Evolutionary conservation across 2,329 filamentous ascomycete genomes (phyloP).

Genomic region (Balansia obtecta): DNA sequence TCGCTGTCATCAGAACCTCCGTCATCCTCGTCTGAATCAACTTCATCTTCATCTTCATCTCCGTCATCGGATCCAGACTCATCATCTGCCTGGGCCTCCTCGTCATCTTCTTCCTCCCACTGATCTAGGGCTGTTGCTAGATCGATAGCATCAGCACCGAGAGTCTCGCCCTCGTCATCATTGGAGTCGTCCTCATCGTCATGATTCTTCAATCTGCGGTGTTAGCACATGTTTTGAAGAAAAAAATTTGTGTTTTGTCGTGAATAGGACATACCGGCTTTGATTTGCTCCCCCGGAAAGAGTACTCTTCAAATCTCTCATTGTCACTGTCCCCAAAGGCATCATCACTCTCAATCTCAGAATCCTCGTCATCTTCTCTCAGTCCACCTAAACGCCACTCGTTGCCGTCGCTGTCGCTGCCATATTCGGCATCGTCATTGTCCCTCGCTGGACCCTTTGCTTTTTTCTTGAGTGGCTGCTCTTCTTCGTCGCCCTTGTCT

Average conservation of each 20-base stretch:
- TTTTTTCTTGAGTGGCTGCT: slow-evolving; percentile 30
- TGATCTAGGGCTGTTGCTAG: slow-evolving; percentile 45
- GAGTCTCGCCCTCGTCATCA: slow-evolving; percentile 42
- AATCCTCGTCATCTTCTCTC: slow-evolving; percentile 45
- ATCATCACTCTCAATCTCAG: slow-evolving; percentile 57
- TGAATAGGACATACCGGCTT: slow-evolving; percentile 14
- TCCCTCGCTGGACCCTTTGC: slow-evolving; percentile 30
- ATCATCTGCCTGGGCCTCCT: slow-evolving; percentile 33
- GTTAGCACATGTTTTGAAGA: not conserved
- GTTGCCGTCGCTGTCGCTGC: slow-evolving; percentile 76
- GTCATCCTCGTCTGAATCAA: slow-evolving; percentile 32
- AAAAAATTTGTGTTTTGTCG: not conserved
- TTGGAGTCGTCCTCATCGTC: slow-evolving; percentile 44
- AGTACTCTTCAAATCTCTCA: slow-evolving; percentile 67
- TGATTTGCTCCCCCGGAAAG: slow-evolving; percentile 36
- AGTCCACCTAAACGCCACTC: slow-evolving; percentile 65
- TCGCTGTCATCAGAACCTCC: slow-evolving; percentile 25
- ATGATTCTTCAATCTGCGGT: slow-evolving; percentile 1
- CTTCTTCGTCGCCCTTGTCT: slow-evolving; percentile 31
- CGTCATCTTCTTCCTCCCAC: slow-evolving; percentile 35
- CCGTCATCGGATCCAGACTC: slow-evolving; percentile 29
- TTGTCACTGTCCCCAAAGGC: slow-evolving; percentile 84
- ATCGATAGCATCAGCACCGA: slow-evolving; percentile 48
- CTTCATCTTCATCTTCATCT: slow-evolving; percentile 28
- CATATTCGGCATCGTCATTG: slow-evolving; percentile 53